Evolutionary conservation across 352 stramenopile genomes (phyloP).

Genomic region (Globisporangium nunn): DNA sequence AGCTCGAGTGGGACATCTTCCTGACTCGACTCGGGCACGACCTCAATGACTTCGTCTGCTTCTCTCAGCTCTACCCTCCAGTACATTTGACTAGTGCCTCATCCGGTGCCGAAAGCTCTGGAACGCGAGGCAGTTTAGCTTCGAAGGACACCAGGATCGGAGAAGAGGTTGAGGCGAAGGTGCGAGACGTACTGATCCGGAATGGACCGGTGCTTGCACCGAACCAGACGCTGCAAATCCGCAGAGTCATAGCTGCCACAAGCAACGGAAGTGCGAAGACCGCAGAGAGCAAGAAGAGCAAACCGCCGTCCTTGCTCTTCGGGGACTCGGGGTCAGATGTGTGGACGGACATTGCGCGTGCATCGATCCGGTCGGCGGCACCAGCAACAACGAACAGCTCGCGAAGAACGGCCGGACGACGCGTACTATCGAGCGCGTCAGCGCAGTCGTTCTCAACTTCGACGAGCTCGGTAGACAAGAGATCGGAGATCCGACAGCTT

Average conservation of each 20-base stretch:
- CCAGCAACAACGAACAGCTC: background rate
- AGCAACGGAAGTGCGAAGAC: background rate
- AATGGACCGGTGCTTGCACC: constrained; percentile 22
- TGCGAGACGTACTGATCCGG: constrained; percentile 16
- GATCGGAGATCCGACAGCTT: constrained; percentile 22
- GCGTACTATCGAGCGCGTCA: constrained; percentile 5
- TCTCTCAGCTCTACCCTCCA: constrained; percentile 17
- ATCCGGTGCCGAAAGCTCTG: background rate
- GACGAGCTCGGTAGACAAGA: background rate
- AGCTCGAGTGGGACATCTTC: constrained; percentile 30
- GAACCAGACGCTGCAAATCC: constrained; percentile 12
- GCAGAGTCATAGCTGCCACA: constrained; percentile 15
- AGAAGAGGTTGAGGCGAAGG: constrained; percentile 1
- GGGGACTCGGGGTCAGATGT: constrained; percentile 13
- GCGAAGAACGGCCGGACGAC: constrained; percentile 13
- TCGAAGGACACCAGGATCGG: background rate
- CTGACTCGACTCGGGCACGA: constrained; percentile 28
- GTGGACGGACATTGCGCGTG: constrained; percentile 16
- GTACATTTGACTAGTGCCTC: background rate
- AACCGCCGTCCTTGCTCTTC: constrained; percentile 25
- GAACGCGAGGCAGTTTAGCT: no score
- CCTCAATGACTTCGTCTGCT: constrained; percentile 10
- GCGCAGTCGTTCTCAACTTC: background rate
- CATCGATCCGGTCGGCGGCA: background rate
- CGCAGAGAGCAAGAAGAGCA: background rate